Percentiles rank a stretch among this genome's conserved stretches.
Evolutionary conservation across 1,139 yeast species (phyloP).

Genomic region (Casaregolazyma suthepensis): DNA sequence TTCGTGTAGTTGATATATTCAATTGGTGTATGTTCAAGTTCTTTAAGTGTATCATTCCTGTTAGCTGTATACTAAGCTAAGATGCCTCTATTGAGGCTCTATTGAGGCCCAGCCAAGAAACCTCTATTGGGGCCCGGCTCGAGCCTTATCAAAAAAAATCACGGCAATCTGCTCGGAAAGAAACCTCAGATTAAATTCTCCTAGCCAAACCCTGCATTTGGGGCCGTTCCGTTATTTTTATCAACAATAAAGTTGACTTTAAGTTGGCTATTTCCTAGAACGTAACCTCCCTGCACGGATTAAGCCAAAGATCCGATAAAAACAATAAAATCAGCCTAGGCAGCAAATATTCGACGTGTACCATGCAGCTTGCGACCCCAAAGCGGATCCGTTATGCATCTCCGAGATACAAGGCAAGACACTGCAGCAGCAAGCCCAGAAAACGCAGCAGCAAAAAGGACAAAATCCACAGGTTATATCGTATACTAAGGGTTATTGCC

Average conservation of each 20-base stretch:
- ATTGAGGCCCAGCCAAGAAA: too few species aligned
- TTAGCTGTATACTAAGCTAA: too few species aligned
- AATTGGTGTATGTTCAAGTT: too few species aligned
- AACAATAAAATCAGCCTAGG: background rate
- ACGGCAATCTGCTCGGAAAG: background rate
- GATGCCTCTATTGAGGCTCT: too few species aligned
- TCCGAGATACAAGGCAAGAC: background rate
- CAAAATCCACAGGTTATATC: background rate
- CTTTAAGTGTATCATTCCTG: too few species aligned
- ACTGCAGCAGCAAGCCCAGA: background rate
- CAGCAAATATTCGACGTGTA: background rate
- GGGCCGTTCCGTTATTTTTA: background rate
- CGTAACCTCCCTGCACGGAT: background rate
- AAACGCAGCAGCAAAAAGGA: background rate
- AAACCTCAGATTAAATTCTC: background rate
- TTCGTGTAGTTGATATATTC: too few species aligned
- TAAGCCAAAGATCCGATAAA: background rate
- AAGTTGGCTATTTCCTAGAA: background rate
- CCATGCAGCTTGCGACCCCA: background rate
- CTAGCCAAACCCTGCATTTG: background rate
- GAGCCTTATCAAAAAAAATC: too few species aligned
- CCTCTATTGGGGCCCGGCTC: background rate
- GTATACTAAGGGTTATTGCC: too few species aligned
- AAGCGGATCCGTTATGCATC: background rate
- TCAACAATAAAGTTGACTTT: background rate